Conservation (phyloP, 805 yeast species). For the Candida dajiaensis region DNA sequence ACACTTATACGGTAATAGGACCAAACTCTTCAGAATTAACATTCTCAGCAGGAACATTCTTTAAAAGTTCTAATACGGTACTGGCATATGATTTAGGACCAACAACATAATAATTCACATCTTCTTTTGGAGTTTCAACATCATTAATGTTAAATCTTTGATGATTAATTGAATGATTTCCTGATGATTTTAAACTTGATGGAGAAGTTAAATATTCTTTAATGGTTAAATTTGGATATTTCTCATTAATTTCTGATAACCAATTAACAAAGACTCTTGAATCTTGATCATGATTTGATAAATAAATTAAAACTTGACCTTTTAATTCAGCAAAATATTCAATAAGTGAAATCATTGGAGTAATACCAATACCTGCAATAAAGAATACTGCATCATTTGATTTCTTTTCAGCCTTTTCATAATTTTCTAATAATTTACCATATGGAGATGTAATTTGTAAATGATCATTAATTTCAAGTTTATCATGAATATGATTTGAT, state of each 20-base stretch:
- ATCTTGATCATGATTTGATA: conserved; percentile 10
- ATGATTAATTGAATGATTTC: conserved; percentile 4
- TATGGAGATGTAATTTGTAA: conserved; percentile 52
- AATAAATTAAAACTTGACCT: conserved; percentile 8
- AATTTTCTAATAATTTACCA: conserved; percentile 41
- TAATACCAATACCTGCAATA: conserved; percentile 64
- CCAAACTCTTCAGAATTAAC: conserved; percentile 22
- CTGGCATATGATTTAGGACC: conserved; percentile 22
- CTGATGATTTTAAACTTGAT: neutral
- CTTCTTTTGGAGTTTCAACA: conserved; percentile 3
- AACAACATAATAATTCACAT: conserved; percentile 15
- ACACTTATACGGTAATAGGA: conserved; percentile 7
- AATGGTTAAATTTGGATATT: conserved; percentile 7
- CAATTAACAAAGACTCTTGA: conserved; percentile 13
- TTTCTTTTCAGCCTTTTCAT: conserved; percentile 16
- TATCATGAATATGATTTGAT: conserved; percentile 44
- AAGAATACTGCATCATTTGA: conserved; percentile 29
- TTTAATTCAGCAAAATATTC: conserved; percentile 26
- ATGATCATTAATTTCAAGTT: conserved; percentile 40
- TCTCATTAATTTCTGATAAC: conserved; percentile 7
- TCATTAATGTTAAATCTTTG: conserved; percentile 7
- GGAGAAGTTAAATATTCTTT: conserved; percentile 13
- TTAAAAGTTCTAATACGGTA: conserved; percentile 2
- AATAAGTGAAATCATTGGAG: conserved; percentile 53
- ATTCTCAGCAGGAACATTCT: conserved; percentile 8